These are phyloP conservation scores for Tulasnella sp. DNA, from an alignment of 768 basidiomycete genomes.

Conservation along the genomic window DNA sequence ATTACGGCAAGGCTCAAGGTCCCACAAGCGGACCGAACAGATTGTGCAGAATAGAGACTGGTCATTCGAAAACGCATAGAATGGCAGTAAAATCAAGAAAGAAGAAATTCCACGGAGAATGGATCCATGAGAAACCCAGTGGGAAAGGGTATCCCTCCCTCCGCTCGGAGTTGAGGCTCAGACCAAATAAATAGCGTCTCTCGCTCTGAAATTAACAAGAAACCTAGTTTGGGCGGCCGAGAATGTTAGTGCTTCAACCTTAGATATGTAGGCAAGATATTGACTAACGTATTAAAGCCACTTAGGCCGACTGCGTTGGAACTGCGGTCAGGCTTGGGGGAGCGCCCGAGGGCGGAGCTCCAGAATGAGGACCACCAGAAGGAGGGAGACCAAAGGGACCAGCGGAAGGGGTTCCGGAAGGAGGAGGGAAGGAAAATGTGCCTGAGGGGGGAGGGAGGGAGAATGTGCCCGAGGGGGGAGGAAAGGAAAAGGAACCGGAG, in stretches of 20 bases:
- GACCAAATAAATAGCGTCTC: not conserved
- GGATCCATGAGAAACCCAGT: not conserved
- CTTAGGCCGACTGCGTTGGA: not conserved
- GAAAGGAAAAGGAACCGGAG: too few species aligned
- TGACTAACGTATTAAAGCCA: not conserved
- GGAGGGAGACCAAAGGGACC: not conserved
- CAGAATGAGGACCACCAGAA: not conserved
- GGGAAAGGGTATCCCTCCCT: not conserved
- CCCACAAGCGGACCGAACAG: too few species aligned
- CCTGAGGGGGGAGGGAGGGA: not conserved
- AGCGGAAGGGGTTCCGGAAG: conserved; percentile 3
- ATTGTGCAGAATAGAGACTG: too few species aligned
- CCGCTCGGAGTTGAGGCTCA: not conserved
- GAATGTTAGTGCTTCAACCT: not conserved
- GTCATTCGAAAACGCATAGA: too few species aligned
- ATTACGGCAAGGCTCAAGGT: too few species aligned
- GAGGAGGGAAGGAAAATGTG: not conserved
- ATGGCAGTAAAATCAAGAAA: too few species aligned
- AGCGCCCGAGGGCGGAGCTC: not conserved
- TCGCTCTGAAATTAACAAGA: not conserved
- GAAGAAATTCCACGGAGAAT: not conserved
- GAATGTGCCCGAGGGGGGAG: not conserved
- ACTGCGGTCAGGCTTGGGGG: not conserved
- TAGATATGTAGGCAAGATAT: not conserved
- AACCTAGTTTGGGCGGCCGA: not conserved